Evolutionary conservation across 495 filamentous ascomycete genomes (phyloP).

Genomic region (Podospora pseudopauciseta): DNA sequence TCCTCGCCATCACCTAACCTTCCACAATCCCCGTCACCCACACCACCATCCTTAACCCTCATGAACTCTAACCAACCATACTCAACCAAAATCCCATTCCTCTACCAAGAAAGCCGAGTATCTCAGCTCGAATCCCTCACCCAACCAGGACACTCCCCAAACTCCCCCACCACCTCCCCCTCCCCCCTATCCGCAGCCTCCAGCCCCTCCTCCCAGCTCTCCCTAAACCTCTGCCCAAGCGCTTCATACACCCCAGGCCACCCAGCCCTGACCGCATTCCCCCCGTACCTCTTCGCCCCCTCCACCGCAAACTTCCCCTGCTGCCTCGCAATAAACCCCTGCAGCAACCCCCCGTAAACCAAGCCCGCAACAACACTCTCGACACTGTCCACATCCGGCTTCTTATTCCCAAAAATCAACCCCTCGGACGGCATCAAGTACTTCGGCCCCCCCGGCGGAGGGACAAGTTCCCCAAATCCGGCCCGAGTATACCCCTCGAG

Average conservation of each 20-base stretch:
- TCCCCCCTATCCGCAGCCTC: slow-evolving; percentile 25
- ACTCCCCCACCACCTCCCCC: slow-evolving; percentile 29
- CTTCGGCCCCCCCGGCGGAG: slow-evolving; percentile 46
- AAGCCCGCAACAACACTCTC: slow-evolving; percentile 74
- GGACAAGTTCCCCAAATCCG: slow-evolving; percentile 31
- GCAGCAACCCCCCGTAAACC: slow-evolving; percentile 76
- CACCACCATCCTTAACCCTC: too few relatives aligned
- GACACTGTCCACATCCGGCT: slow-evolving; percentile 60
- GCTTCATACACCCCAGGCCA: slow-evolving; percentile 39
- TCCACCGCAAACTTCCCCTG: slow-evolving; percentile 75
- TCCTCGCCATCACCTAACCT: too few relatives aligned
- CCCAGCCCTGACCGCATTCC: slow-evolving; percentile 44
- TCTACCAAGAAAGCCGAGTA: not conserved
- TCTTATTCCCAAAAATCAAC: slow-evolving; percentile 50
- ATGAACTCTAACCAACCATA: too few relatives aligned
- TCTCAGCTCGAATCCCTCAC: slow-evolving; percentile 23
- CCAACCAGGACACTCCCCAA: slow-evolving; percentile 38
- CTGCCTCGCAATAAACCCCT: slow-evolving; percentile 78
- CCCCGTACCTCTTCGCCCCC: slow-evolving; percentile 61
- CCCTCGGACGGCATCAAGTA: slow-evolving; percentile 47
- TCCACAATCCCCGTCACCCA: too few relatives aligned
- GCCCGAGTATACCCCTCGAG: slow-evolving; percentile 48
- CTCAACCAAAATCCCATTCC: too few relatives aligned
- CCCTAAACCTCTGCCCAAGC: slow-evolving; percentile 31
- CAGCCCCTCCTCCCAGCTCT: slow-evolving; percentile 30